Percentiles rank a stretch among this genome's conserved stretches.
These are phyloP conservation scores for Trichocomaceae sp. DNA, from an alignment of 2,329 filamentous ascomycete genomes.

Conservation along the genomic window DNA sequence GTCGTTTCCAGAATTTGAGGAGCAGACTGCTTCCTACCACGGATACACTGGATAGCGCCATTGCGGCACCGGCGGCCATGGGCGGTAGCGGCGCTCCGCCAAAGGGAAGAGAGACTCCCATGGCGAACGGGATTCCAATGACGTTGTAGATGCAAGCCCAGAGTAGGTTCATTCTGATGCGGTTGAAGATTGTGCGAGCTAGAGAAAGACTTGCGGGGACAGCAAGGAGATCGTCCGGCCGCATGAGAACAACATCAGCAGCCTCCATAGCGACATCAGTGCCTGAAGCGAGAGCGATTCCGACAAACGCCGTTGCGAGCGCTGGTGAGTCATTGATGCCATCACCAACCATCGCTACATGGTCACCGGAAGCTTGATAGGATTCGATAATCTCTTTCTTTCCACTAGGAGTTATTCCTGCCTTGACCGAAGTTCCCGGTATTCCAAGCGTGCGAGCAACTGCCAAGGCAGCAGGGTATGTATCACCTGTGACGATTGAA, in stretches of 20 bases:
- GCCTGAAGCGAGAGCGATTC: conserved; percentile 85
- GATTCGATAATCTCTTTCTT: conserved; percentile 79
- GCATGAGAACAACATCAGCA: conserved; percentile 93
- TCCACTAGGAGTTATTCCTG: conserved; percentile 82
- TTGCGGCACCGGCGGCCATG: conserved; percentile 89
- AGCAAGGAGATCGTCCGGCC: conserved; percentile 80
- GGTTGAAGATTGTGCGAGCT: conserved; percentile 73
- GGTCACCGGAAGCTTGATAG: conserved; percentile 66
- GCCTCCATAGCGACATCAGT: conserved; percentile 98
- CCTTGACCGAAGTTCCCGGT: conserved; percentile 64
- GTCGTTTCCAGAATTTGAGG: conserved; percentile 78
- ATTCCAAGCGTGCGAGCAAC: conserved; percentile 83
- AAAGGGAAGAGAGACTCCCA: conserved; percentile 90
- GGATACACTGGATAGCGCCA: conserved; percentile 84
- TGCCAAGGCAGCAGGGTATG: conserved; percentile 71
- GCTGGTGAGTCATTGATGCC: conserved; percentile 98
- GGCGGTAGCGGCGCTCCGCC: conserved; percentile 77
- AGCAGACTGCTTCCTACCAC: conserved; percentile 80
- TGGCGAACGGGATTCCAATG: conserved; percentile 86
- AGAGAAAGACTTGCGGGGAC: conserved; percentile 83
- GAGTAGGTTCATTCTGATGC: conserved; percentile 87
- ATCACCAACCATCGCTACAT: conserved; percentile 95
- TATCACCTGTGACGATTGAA: conserved; percentile 91
- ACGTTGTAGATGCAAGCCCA: conserved; percentile 95
- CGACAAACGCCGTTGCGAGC: conserved; percentile 83